These are phyloP conservation scores for Colletotrichum echinochloae DNA, from an alignment of 2,329 filamentous ascomycete genomes.

Conservation along the genomic window DNA sequence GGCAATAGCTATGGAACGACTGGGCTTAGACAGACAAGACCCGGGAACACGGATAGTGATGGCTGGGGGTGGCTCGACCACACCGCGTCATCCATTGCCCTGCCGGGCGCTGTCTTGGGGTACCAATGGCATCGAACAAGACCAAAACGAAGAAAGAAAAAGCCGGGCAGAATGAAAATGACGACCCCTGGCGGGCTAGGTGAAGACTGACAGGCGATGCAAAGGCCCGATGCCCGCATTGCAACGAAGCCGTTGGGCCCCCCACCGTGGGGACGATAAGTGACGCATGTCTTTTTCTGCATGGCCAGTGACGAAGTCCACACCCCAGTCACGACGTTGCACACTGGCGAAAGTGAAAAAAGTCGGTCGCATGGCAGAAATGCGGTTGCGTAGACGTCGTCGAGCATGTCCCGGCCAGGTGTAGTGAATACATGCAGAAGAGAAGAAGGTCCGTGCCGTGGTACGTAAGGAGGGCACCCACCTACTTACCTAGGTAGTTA, in stretches of 20 bases:
- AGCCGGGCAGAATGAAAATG: neutral
- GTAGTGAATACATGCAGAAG: neutral
- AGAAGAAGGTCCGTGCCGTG: neutral
- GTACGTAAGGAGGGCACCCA: too few species aligned
- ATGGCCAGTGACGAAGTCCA: neutral
- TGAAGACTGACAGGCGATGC: conserved; percentile 6
- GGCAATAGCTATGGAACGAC: conserved; percentile 6
- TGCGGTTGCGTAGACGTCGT: neutral
- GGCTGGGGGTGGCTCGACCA: neutral
- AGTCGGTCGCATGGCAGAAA: conserved; percentile 1
- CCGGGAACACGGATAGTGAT: neutral
- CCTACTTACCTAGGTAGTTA: neutral
- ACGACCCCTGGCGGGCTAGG: neutral
- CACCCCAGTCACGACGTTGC: neutral
- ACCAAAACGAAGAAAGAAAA: neutral
- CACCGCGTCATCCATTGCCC: neutral
- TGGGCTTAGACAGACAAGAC: neutral
- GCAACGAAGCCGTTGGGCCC: neutral
- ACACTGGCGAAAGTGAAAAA: conserved; percentile 6
- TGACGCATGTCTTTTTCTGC: conserved; percentile 1
- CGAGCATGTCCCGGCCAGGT: neutral
- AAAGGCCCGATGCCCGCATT: conserved; percentile 6
- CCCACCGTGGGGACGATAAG: neutral
- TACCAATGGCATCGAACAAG: neutral
- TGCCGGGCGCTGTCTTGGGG: neutral